Evolutionary conservation across 345 rosid species (phyloP).

Genomic region (Eucalyptus sp.): DNA sequence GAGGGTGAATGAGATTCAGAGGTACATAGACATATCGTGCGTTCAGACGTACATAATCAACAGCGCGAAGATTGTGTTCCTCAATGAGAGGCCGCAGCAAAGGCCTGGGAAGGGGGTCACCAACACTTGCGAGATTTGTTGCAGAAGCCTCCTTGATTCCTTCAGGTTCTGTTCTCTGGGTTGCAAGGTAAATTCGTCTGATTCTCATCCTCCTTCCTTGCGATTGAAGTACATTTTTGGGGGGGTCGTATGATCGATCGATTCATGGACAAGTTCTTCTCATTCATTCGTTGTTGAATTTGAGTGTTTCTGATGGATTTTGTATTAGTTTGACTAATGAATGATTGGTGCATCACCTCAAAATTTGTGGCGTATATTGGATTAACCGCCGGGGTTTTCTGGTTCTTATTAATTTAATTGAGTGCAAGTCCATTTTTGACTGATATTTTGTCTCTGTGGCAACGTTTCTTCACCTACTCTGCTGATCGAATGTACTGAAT

Average conservation of each 20-base stretch:
- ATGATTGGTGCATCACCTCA: background rate
- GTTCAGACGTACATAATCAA: constrained; percentile 89
- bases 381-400: background rate
- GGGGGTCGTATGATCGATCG: background rate
- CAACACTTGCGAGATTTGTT: constrained; percentile 79
- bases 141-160: constrained; percentile 85
- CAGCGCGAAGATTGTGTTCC: constrained; percentile 86
- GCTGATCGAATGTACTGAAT: background rate
- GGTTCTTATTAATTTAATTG: background rate
- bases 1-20: constrained; percentile 82
- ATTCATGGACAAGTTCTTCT: background rate
- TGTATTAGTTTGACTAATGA: background rate
- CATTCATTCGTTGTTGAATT: background rate
- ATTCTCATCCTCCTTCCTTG: background rate
- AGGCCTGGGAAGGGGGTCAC: constrained; percentile 94
- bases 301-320: background rate
- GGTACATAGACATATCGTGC: constrained; percentile 67
- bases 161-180: constrained; percentile 93
- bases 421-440: background rate
- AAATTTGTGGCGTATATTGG: background rate
- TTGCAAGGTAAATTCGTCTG: constrained; percentile 41
- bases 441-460: background rate
- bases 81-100: constrained; percentile 82
- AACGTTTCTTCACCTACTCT: background rate
- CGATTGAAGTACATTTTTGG: background rate